Conservation (phyloP, 305 asterid species). For the Rubia balearica region DNA sequence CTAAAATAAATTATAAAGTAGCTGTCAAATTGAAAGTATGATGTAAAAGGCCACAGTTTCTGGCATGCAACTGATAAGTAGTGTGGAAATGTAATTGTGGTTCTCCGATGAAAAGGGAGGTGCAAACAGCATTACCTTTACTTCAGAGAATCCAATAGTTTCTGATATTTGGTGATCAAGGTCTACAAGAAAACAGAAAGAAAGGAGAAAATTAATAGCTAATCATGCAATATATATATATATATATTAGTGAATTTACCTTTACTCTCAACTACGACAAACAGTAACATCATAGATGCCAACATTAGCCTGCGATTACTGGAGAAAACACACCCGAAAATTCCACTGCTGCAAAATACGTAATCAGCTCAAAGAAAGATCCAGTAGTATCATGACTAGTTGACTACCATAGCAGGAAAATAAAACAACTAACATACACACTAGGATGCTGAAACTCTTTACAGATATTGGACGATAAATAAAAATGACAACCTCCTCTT, state of each 20-base stretch:
- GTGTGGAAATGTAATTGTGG: neutral
- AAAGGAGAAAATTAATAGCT: neutral
- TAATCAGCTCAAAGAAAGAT: neutral
- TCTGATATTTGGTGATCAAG: slow-evolving; percentile 13
- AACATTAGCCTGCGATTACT: slow-evolving; percentile 17
- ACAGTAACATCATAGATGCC: slow-evolving; percentile 18
- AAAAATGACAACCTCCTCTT: neutral
- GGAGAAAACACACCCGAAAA: slow-evolving; percentile 8
- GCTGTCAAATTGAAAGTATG: neutral
- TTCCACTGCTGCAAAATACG: slow-evolving; percentile 12
- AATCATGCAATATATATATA: neutral
- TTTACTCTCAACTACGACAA: slow-evolving; percentile 19
- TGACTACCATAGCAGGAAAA: neutral
- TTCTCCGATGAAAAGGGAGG: neutral
- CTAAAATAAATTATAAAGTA: neutral
- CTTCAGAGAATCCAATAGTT: slow-evolving; percentile 14
- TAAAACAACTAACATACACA: neutral
- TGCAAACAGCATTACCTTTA: slow-evolving; percentile 8
- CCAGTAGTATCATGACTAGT: neutral
- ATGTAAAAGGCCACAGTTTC: neutral
- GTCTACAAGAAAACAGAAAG: neutral
- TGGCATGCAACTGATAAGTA: slow-evolving; percentile 1
- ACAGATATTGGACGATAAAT: neutral
- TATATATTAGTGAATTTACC: slow-evolving; percentile 7
- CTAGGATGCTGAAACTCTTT: neutral